Evolutionary conservation across 768 basidiomycete genomes (phyloP), one percentile per base, ranked within the genome.

Genomic region (Omphalotus guepiniiformis): DNA sequence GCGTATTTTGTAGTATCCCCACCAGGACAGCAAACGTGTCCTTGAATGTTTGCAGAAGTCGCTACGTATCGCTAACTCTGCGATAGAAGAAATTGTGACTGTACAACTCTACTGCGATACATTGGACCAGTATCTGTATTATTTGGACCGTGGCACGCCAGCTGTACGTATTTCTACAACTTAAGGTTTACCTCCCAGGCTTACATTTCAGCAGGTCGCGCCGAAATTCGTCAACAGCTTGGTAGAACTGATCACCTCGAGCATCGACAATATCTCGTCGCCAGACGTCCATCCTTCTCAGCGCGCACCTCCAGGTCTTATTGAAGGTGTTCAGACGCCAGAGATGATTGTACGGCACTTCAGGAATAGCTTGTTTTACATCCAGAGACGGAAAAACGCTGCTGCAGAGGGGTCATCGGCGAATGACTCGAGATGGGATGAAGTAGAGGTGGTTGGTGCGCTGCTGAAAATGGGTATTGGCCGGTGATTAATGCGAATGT

Each of bases 31-130:
- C 66, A 97, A 97, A 60, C 89, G 96, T 19, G 94, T 99, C 0
- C 72, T 99, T 26, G 96, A 99, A 65, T 99, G 96, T 61, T 74
- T 99, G 26, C 96, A 99, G 64, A 98, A 98, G 63, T 90, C 93
- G 3, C 74, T 98, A 21, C 82, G 95, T 2, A 97, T 96, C 57
- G 96, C 96, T 4, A 93, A 94, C 58, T 93, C 92, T 2, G 91
- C 91, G 21, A 94, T 93, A 44, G 96, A 98, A 65, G 94, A 97
- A 59, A 89, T 98, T 53, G 90, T 96, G 30, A 97, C 91, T 3
- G 86, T 97, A 2, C 95, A 97, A 61, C 74, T 98, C 6, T 98
- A 97, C 63, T 92, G 91, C 54, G 93, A 97, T 63, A 92, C 95
- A 11, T 80, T 99, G 26, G 95, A 99, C 62, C 88, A 87, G 58